Evolutionary conservation across 2,329 filamentous ascomycete species (phyloP), one percentile per base, ranked within the genome.

Genomic region (Ramularia collo-cygni): DNA sequence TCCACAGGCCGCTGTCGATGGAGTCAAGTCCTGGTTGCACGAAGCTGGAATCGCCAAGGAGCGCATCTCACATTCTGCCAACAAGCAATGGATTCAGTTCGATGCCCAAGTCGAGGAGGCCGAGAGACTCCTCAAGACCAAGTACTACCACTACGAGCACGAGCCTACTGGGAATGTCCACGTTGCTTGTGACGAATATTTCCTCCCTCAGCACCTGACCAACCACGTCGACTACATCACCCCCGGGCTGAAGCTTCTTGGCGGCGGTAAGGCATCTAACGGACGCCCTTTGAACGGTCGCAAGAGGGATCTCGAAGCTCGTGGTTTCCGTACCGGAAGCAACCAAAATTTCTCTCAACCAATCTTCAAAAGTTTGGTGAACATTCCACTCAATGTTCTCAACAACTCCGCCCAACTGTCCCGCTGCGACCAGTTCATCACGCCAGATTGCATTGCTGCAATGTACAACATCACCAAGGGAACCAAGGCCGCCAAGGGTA

Each of bases 111-210:
- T 61, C 12, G 40, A 42, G 3, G 58, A 69, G 33, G 60, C 60
- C 2, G 66, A 69, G 19, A 35, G 37, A 12, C 50, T 70, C 5
- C 52, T 68, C 5, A 54, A 60, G 45, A 56, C 64, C 40, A 76
- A 79, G 48, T 77, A 73, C 35, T 75, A 77, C 41, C 69, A 78
- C 29, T 73, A 75, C 46, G 76, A 81, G 56, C 74, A 78, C 57
- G 70, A 70, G 7, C 63, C 70, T 7, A 60, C 72, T 37, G 75
- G 70, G 2, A 58, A 57, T 28, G 55, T 57, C 37, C 60, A 62
- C 17, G 55, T 67, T 16, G 64, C 59, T 24, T 65, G 62, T 38
- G 60, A 62, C 41, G 50, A 49, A 58, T 61, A 74, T 49, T 56
- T 45, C 10, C 17, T 77, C 4, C 74, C 73, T 1, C 59, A 63